These are phyloP conservation scores for Chaetomium globosum DNA, from an alignment of 2,329 filamentous ascomycete genomes.

Conservation along the genomic window DNA sequence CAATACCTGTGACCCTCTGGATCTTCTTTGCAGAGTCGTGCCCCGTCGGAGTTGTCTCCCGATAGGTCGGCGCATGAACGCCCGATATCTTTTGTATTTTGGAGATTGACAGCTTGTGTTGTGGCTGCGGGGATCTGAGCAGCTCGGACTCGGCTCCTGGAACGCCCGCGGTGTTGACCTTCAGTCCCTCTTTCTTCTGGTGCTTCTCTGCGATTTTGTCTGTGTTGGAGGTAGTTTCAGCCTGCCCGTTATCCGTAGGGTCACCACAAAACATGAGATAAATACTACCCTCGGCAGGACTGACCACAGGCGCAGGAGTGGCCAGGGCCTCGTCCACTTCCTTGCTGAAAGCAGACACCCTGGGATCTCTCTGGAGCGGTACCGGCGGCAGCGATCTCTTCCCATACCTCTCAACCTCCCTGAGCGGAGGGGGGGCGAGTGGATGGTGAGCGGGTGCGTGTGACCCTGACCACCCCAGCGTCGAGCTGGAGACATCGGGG, in stretches of 20 bases:
- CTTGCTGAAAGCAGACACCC: conserved; percentile 32
- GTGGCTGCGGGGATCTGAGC: conserved; percentile 35
- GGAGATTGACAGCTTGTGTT: conserved; percentile 29
- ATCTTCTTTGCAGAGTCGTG: conserved; percentile 46
- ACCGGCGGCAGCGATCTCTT: conserved; percentile 38
- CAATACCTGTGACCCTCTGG: conserved; percentile 48
- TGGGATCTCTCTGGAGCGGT: conserved; percentile 30
- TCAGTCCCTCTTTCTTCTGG: not conserved
- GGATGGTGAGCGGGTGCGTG: not conserved
- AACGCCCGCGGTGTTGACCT: conserved; percentile 10
- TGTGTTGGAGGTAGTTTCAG: conserved; percentile 21
- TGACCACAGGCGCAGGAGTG: conserved; percentile 14
- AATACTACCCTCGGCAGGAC: conserved; percentile 18
- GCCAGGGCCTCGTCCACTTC: conserved; percentile 33
- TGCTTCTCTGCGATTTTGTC: conserved; percentile 12
- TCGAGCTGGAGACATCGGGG: conserved; percentile 12
- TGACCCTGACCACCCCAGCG: not conserved
- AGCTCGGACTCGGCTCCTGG: conserved; percentile 20
- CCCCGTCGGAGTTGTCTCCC: conserved; percentile 32
- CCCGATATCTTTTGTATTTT: conserved; percentile 34
- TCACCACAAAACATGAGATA: conserved; percentile 12
- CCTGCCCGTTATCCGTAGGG: conserved; percentile 21
- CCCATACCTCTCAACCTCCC: conserved; percentile 34
- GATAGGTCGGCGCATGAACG: conserved; percentile 18
- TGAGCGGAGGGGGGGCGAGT: conserved; percentile 23